Conservation (phyloP, 305 asterid genomes). For the Solanum hybrid region DNA sequence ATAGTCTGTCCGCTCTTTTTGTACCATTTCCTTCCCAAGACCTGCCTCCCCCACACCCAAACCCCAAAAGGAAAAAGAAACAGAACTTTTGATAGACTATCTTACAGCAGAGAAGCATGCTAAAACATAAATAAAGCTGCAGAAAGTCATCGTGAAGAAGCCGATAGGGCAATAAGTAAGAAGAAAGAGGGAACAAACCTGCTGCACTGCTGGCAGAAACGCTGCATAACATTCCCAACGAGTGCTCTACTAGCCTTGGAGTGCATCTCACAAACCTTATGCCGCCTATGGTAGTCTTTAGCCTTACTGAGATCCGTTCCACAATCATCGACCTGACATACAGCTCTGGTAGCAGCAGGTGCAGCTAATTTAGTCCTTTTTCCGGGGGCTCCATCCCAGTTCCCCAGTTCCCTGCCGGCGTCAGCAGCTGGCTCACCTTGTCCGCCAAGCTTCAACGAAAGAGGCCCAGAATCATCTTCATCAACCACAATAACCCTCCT, state of each 20-base stretch:
- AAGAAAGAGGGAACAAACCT: slow-evolving; percentile 26
- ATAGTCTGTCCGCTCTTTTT: neutral
- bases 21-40: neutral
- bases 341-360: slow-evolving; percentile 31
- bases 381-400: slow-evolving; percentile 25
- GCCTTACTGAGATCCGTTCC: slow-evolving; percentile 62
- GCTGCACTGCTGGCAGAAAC: slow-evolving; percentile 94
- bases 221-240: slow-evolving; percentile 61
- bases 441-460: slow-evolving; percentile 49
- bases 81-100: neutral
- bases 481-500: slow-evolving; percentile 32
- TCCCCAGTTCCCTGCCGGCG: slow-evolving; percentile 5
- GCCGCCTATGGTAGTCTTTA: slow-evolving; percentile 71
- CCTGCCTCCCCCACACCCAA: neutral
- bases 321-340: slow-evolving; percentile 81
- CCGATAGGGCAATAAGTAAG: neutral
- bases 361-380: slow-evolving; percentile 51
- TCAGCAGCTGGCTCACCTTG: slow-evolving; percentile 16
- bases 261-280: slow-evolving; percentile 78
- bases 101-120: neutral
- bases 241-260: slow-evolving; percentile 65
- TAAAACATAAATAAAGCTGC: neutral
- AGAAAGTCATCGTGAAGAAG: neutral
- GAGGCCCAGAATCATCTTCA: slow-evolving; percentile 22
- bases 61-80: neutral